phyloP scores from a whole-genome alignment of 192 early-diverging fungal species.

The Allomyces macrogynus region DNA sequence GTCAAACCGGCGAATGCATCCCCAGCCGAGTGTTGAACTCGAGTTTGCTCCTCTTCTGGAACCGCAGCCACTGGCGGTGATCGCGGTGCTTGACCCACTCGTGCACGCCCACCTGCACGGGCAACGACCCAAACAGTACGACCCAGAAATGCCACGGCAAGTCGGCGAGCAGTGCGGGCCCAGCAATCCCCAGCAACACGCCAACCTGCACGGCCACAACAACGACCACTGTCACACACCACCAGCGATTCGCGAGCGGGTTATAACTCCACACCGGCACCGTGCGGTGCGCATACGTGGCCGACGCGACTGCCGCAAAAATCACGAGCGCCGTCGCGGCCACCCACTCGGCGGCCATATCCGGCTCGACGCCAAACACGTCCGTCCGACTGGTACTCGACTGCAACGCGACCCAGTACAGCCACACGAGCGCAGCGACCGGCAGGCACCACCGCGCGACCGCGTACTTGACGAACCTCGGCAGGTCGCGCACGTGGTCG shows the following conservation, averaged over 20 bases:
- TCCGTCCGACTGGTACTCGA: background rate
- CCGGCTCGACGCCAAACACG: background rate
- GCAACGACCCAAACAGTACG: constrained; percentile 39
- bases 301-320: constrained; percentile 12
- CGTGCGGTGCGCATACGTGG: constrained; percentile 4
- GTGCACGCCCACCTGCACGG: constrained; percentile 61
- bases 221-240: constrained; percentile 19
- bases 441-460: constrained; percentile 44
- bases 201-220: constrained; percentile 27
- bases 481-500: constrained; percentile 50
- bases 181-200: constrained; percentile 30
- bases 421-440: constrained; percentile 36
- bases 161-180: constrained; percentile 11
- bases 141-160: constrained; percentile 61
- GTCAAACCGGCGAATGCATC: constrained; percentile 24
- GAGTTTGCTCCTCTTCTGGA: constrained; percentile 84
- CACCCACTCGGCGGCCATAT: background rate
- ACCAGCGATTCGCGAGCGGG: constrained; percentile 12
- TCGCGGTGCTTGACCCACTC: constrained; percentile 85
- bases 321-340: constrained; percentile 9
- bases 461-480: constrained; percentile 58
- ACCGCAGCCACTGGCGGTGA: constrained; percentile 50
- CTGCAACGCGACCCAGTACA: constrained; percentile 22
- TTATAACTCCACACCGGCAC: constrained; percentile 2
- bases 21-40: constrained; percentile 91